phyloP scores from a whole-genome alignment of 129 eudicot genomes.

The Smallanthus sonchifolius region DNA sequence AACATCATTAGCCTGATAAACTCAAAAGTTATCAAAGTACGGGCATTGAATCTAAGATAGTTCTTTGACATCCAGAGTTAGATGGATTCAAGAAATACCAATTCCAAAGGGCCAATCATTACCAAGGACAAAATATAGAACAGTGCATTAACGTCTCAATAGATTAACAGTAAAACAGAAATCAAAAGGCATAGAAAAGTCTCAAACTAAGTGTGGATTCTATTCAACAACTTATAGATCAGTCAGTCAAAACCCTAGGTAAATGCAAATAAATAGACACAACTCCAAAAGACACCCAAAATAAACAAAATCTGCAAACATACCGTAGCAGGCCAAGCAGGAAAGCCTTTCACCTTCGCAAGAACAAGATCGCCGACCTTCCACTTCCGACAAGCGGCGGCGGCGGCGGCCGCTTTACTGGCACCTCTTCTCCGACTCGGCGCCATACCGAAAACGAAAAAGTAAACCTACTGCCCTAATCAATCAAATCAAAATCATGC shows the following conservation, averaged over 20 bases:
- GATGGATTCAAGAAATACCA: background rate
- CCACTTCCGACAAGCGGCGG: constrained; percentile 85
- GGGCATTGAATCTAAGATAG: background rate
- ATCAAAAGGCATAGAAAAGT: background rate
- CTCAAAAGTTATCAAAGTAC: background rate
- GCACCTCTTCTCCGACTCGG: constrained; percentile 83
- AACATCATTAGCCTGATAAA: background rate
- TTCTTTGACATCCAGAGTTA: background rate
- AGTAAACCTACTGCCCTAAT: constrained; percentile 19
- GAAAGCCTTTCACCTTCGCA: constrained; percentile 93
- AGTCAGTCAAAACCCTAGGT: constrained; percentile 20
- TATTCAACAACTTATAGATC: background rate
- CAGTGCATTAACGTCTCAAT: background rate
- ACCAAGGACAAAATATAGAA: background rate
- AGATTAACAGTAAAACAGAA: background rate
- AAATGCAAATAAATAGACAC: background rate
- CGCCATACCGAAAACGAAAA: constrained; percentile 45
- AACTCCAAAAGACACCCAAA: background rate
- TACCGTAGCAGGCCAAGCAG: constrained; percentile 99
- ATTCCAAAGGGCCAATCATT: background rate
- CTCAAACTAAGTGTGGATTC: background rate
- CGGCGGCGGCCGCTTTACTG: constrained; percentile 68
- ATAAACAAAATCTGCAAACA: constrained; percentile 8
- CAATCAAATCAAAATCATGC: constrained; percentile 27
- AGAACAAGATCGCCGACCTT: constrained; percentile 97